Conservation (phyloP, 2,329 filamentous ascomycete species). For the Colletotrichum echinochloae region DNA sequence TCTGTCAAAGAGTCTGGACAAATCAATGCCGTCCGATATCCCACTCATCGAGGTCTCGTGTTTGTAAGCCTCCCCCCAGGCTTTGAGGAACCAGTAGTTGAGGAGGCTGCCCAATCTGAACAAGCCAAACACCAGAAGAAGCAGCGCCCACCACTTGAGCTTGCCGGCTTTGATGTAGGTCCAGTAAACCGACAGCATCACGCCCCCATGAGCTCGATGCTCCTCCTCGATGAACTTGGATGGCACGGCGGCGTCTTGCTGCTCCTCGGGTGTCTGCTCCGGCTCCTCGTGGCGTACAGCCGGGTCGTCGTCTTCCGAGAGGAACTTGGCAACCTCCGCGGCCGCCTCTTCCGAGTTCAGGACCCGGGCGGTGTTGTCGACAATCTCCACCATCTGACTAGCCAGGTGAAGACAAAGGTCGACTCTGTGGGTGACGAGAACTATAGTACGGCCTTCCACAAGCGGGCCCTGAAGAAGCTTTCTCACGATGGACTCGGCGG, state of each 20-base stretch:
- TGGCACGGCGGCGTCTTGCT: slow-evolving; percentile 65
- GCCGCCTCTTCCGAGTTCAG: slow-evolving; percentile 58
- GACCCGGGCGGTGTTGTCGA: slow-evolving; percentile 67
- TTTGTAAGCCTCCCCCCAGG: slow-evolving; percentile 83
- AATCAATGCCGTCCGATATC: slow-evolving; percentile 41
- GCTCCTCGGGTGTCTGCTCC: slow-evolving; percentile 46
- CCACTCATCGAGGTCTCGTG: slow-evolving; percentile 1
- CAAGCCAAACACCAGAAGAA: slow-evolving; percentile 71
- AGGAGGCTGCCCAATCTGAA: slow-evolving; percentile 75
- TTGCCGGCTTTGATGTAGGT: slow-evolving; percentile 86
- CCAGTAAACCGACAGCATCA: slow-evolving; percentile 83
- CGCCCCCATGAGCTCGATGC: slow-evolving; percentile 77
- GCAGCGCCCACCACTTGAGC: slow-evolving; percentile 76
- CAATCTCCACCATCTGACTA: slow-evolving; percentile 78
- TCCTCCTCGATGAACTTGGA: slow-evolving; percentile 87
- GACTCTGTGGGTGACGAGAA: slow-evolving; percentile 86
- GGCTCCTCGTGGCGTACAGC: slow-evolving; percentile 50
- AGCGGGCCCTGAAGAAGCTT: slow-evolving; percentile 71
- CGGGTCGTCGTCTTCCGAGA: slow-evolving; percentile 41
- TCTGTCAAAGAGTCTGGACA: slow-evolving; percentile 54
- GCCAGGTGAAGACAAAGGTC: slow-evolving; percentile 81
- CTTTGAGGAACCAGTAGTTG: slow-evolving; percentile 85
- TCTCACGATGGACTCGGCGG: slow-evolving; percentile 71
- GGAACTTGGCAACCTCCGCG: slow-evolving; percentile 48
- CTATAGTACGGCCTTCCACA: slow-evolving; percentile 72